Conservation (phyloP, 495 filamentous ascomycete species). For the Cetradonia linearis region DNA sequence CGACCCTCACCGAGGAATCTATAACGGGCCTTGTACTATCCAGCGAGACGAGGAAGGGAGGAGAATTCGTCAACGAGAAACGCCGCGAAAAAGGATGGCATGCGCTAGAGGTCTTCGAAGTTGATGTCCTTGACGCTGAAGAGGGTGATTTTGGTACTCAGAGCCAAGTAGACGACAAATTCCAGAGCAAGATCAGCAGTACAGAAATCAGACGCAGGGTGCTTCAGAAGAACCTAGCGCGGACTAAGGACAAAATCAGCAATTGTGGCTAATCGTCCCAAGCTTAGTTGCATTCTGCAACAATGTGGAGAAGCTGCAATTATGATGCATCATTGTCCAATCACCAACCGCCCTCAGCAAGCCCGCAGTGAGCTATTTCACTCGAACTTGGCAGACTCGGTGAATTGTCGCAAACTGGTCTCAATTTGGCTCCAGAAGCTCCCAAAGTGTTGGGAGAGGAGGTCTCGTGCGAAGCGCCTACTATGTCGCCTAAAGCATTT, state of each 20-base stretch:
- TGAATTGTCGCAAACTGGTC: constrained; percentile 7
- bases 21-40: constrained; percentile 80
- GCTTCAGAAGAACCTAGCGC: constrained; percentile 25
- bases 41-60: constrained; percentile 77
- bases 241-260: not conserved
- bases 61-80: constrained; percentile 71
- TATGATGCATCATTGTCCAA: constrained; percentile 7
- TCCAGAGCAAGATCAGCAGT: constrained; percentile 83
- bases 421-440: not conserved
- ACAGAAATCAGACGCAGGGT: constrained; percentile 52
- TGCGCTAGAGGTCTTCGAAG: constrained; percentile 69
- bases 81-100: constrained; percentile 70
- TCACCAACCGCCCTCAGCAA: not conserved
- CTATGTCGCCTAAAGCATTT: constrained; percentile 4
- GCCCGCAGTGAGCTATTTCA: constrained; percentile 6
- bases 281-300: constrained; percentile 21
- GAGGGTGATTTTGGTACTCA: constrained; percentile 37
- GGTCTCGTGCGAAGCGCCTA: constrained; percentile 11
- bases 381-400: constrained; percentile 1
- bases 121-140: constrained; percentile 74
- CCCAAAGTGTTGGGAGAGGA: not conserved
- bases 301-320: constrained; percentile 22
- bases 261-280: constrained; percentile 9
- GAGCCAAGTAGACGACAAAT: constrained; percentile 39
- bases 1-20: constrained; percentile 72